phyloP scores from a whole-genome alignment of 2,329 filamentous ascomycete species.

The Capronia americana region DNA sequence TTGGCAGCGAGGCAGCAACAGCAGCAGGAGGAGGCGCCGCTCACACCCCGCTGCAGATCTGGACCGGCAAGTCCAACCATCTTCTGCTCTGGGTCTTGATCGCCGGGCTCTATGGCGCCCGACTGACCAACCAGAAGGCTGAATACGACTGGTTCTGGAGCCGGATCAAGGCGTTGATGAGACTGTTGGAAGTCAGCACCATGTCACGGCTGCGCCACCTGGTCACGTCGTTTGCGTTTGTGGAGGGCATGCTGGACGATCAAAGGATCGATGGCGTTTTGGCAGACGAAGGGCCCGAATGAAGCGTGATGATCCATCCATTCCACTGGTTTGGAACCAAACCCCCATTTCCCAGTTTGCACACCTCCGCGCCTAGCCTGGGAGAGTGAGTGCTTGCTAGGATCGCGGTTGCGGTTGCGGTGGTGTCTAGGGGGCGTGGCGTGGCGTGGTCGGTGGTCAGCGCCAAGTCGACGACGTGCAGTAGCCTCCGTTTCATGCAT shows the following conservation, averaged over 20 bases:
- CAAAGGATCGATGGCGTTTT: conserved; percentile 1
- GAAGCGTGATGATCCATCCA: too few species aligned
- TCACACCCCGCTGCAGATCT: conserved; percentile 5
- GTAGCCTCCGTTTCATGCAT: too few species aligned
- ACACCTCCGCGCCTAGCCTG: too few species aligned
- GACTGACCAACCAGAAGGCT: background rate
- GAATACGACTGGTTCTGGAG: conserved; percentile 23
- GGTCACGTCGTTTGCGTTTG: conserved; percentile 20
- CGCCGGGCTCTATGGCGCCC: conserved; percentile 17
- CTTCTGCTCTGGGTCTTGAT: conserved; percentile 28
- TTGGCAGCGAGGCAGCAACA: background rate
- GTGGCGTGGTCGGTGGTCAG: too few species aligned
- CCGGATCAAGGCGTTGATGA: conserved; percentile 10
- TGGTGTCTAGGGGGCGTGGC: too few species aligned
- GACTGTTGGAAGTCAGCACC: conserved; percentile 11
- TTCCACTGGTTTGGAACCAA: too few species aligned
- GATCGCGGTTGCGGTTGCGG: too few species aligned
- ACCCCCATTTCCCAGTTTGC: too few species aligned
- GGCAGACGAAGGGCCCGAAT: background rate
- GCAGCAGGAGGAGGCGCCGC: background rate
- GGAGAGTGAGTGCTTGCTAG: too few species aligned
- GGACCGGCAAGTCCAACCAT: conserved; percentile 24
- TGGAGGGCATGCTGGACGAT: conserved; percentile 24
- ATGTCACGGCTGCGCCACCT: conserved; percentile 6
- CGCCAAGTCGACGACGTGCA: too few species aligned